These are phyloP conservation scores for Hypsizygus ulmarius DNA, from an alignment of 1,284 basidiomycete species.

Conservation along the genomic window DNA sequence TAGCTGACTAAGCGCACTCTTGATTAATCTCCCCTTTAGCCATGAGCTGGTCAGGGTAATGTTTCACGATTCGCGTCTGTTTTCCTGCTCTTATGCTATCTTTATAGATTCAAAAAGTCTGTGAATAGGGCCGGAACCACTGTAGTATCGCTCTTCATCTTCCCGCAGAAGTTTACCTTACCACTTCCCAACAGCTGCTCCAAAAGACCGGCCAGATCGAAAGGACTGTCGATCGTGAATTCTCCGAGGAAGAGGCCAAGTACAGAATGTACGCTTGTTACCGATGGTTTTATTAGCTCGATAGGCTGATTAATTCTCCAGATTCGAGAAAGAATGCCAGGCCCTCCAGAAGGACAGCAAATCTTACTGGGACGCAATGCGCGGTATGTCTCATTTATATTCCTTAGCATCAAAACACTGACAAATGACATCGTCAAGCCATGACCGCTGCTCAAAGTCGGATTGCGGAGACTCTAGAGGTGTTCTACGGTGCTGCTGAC, in stretches of 20 bases:
- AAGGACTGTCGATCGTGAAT: constrained; percentile 91
- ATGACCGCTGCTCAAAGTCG: constrained; percentile 94
- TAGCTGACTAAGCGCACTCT: too few relatives aligned
- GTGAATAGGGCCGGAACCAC: constrained; percentile 92
- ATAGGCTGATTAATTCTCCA: constrained; percentile 30
- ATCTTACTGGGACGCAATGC: constrained; percentile 92
- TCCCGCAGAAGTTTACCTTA: constrained; percentile 8
- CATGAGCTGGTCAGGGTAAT: constrained; percentile 47
- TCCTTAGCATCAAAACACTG: background rate
- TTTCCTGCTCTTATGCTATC: constrained; percentile 7
- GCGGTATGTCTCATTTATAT: constrained; percentile 50
- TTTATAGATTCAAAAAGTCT: constrained; percentile 86
- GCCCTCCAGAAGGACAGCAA: constrained; percentile 95
- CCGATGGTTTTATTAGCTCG: background rate
- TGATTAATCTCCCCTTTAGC: background rate
- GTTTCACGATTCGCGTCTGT: constrained; percentile 10
- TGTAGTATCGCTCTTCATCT: constrained; percentile 22
- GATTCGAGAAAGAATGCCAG: constrained; percentile 92
- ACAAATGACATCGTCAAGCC: constrained; percentile 41
- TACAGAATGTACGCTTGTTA: constrained; percentile 73
- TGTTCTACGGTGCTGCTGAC: constrained; percentile 90
- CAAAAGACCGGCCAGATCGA: constrained; percentile 99
- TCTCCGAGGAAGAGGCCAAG: constrained; percentile 88
- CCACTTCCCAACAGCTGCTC: constrained; percentile 56
- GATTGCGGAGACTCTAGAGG: constrained; percentile 91